Conservation (phyloP, 2,329 filamentous ascomycete genomes). For the Alternaria brassicae region DNA sequence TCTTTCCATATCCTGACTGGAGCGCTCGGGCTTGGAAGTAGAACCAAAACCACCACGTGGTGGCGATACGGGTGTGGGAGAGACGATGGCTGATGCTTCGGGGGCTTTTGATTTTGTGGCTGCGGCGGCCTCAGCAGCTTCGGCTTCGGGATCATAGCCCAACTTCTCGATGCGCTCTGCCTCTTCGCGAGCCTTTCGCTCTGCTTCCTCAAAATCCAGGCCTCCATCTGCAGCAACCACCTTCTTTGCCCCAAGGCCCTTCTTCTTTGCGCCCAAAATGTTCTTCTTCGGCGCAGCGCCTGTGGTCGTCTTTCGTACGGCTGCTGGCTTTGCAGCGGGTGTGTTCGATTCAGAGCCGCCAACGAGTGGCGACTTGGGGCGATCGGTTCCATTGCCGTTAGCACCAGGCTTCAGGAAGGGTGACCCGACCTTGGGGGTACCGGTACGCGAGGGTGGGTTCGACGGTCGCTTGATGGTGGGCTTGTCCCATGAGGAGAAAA, state of each 20-base stretch:
- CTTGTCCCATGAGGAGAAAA: constrained; percentile 99
- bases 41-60: constrained; percentile 67
- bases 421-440: constrained; percentile 83
- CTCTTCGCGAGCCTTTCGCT: constrained; percentile 96
- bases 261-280: constrained; percentile 79
- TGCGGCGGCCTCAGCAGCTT: constrained; percentile 56
- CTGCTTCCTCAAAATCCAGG: constrained; percentile 94
- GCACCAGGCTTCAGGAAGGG: constrained; percentile 80
- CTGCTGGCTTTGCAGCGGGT: constrained; percentile 73
- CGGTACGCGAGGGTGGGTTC: constrained; percentile 88
- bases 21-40: constrained; percentile 61
- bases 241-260: constrained; percentile 71
- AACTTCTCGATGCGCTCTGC: constrained; percentile 94
- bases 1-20: constrained; percentile 81
- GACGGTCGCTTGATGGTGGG: constrained; percentile 95
- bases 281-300: constrained; percentile 78
- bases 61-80: constrained; percentile 79
- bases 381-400: constrained; percentile 68
- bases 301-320: constrained; percentile 76
- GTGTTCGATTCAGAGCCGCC: constrained; percentile 58
- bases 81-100: constrained; percentile 67
- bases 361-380: constrained; percentile 81
- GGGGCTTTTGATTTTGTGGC: constrained; percentile 50
- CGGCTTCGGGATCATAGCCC: constrained; percentile 92
- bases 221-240: constrained; percentile 68